Evolutionary conservation across 306 rosid species (phyloP).

Genomic region (Lagenaria siceraria): DNA sequence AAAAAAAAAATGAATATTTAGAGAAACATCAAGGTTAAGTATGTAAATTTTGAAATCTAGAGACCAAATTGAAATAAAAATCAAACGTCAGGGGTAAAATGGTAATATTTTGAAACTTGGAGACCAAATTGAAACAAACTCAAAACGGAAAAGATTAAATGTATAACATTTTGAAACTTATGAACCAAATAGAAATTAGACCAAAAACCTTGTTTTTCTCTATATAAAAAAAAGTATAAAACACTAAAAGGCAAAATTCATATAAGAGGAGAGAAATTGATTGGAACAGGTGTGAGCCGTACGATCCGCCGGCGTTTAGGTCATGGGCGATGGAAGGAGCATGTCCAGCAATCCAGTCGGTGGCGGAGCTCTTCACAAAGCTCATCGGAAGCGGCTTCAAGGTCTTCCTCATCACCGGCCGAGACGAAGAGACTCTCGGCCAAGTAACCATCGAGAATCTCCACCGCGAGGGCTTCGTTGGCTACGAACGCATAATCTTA

Average conservation of each 20-base stretch:
- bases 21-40: too few relatives aligned
- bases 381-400: conserved; percentile 42
- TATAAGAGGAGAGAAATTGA: background rate
- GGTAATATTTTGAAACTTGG: too few relatives aligned
- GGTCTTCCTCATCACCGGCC: conserved; percentile 58
- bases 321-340: conserved; percentile 52
- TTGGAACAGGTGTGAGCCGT: conserved; percentile 55
- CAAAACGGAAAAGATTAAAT: too few relatives aligned
- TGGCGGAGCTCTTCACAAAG: conserved; percentile 20
- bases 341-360: conserved; percentile 37
- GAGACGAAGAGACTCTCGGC: conserved; percentile 38
- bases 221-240: too few relatives aligned
- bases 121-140: too few relatives aligned
- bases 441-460: conserved; percentile 45
- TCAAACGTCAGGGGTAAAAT: too few relatives aligned
- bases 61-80: too few relatives aligned
- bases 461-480: conserved; percentile 47
- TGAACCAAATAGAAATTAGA: too few relatives aligned
- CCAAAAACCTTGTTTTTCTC: too few relatives aligned
- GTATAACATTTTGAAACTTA: too few relatives aligned
- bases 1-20: too few relatives aligned
- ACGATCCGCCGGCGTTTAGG: conserved; percentile 47
- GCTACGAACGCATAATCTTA: conserved; percentile 55
- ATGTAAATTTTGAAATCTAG: too few relatives aligned
- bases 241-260: background rate